Conservation (phyloP, 495 filamentous ascomycete genomes). For the Massariosphaeria phaeospora region DNA sequence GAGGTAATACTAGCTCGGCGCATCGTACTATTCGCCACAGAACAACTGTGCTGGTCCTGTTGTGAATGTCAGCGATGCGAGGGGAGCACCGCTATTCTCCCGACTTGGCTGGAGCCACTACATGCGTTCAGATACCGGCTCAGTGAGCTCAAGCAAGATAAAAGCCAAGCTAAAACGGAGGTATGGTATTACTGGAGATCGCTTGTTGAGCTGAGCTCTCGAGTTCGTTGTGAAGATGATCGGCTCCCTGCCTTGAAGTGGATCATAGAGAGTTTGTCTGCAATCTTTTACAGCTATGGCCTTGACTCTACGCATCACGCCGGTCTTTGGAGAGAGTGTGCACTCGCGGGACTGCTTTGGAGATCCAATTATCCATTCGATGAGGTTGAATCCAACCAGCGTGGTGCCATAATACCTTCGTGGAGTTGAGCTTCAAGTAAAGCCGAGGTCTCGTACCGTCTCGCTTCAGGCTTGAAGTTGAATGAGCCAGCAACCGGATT, state of each 20-base stretch:
- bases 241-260: background rate
- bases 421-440: background rate
- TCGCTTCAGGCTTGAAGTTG: background rate
- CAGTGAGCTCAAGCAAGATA: background rate
- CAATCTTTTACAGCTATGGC: background rate
- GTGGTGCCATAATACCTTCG: background rate
- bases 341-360: background rate
- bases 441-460: background rate
- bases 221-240: background rate
- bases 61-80: background rate
- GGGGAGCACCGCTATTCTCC: background rate
- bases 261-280: background rate
- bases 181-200: background rate
- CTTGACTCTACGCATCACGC: background rate
- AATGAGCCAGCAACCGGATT: background rate
- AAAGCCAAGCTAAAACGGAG: too few species aligned
- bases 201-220: background rate
- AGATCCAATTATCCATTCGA: background rate
- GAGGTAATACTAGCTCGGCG: background rate
- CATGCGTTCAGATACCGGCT: background rate
- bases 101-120: background rate
- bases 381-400: background rate
- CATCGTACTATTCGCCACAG: background rate
- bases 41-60: constrained; percentile 1
- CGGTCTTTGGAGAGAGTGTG: background rate